A percentile compares a stretch with the other conserved stretches of the same genome.
phyloP scores from a whole-genome alignment of 805 yeast genomes.

The Candida quercuum region DNA sequence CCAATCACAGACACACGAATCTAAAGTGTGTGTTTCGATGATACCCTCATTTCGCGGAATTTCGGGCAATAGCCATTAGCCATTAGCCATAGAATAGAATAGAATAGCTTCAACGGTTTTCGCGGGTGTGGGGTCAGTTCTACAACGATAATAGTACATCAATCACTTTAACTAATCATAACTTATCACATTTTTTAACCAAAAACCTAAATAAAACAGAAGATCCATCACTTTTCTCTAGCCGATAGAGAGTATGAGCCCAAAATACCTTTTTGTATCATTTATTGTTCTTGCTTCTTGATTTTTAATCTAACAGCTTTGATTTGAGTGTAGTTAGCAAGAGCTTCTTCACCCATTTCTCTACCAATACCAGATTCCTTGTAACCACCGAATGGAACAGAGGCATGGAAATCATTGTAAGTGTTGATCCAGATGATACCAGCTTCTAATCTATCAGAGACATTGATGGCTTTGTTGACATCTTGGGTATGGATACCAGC shows the following conservation, averaged over 20 bases:
- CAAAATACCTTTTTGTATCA: neutral
- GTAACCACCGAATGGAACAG: conserved; percentile 70
- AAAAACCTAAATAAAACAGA: too few relatives aligned
- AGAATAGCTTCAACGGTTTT: too few relatives aligned
- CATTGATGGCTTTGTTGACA: conserved; percentile 48
- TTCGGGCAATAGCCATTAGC: too few relatives aligned
- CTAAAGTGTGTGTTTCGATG: too few relatives aligned
- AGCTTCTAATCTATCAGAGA: conserved; percentile 49
- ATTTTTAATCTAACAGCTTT: conserved; percentile 59
- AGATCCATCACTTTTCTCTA: too few relatives aligned
- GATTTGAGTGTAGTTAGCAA: conserved; percentile 58
- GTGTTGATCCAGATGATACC: conserved; percentile 67
- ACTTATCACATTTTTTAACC: too few relatives aligned
- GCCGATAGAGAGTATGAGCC: neutral
- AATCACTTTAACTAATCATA: too few relatives aligned
- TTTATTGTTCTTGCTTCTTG: conserved; percentile 13
- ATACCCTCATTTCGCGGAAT: too few relatives aligned
- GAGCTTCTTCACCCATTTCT: conserved; percentile 66
- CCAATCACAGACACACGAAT: too few relatives aligned
- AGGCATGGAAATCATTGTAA: conserved; percentile 61
- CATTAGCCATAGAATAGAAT: too few relatives aligned
- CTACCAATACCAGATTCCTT: conserved; percentile 66
- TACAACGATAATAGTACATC: too few relatives aligned
- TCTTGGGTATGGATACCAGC: conserved; percentile 59
- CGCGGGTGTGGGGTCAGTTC: too few relatives aligned